These are phyloP conservation scores for Auriscalpium orientale DNA, from an alignment of 768 basidiomycete species.

Conservation along the genomic window DNA sequence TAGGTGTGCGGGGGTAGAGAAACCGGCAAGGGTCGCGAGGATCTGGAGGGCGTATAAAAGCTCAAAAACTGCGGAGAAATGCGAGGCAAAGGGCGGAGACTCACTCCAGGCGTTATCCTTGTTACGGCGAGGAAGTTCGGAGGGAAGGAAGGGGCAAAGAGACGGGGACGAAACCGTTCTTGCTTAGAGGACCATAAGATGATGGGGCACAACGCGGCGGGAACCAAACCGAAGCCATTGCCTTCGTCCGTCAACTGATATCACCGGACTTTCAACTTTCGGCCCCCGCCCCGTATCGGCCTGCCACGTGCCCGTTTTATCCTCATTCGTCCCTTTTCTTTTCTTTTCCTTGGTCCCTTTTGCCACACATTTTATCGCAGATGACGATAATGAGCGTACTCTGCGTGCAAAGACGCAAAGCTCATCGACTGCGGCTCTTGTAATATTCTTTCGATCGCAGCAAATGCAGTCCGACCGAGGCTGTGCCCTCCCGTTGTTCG, in stretches of 20 bases:
- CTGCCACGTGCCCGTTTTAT: not conserved
- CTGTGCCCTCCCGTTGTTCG: no score
- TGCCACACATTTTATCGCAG: no score
- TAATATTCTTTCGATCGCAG: no score
- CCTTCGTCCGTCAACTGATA: not conserved
- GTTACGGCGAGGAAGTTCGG: slow-evolving; percentile 41
- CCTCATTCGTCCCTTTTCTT: no score
- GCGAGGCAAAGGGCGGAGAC: slow-evolving; percentile 9
- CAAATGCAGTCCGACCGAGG: no score
- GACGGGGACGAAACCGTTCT: slow-evolving; percentile 18
- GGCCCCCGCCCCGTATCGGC: not conserved
- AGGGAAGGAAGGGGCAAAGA: slow-evolving; percentile 22
- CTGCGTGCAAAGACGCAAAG: no score
- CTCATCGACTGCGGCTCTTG: no score
- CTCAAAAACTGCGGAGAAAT: not conserved
- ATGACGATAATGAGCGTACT: no score
- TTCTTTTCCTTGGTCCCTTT: no score
- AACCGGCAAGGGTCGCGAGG: slow-evolving; percentile 94
- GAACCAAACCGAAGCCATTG: not conserved
- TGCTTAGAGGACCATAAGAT: slow-evolving; percentile 17
- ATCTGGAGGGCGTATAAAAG: slow-evolving; percentile 32
- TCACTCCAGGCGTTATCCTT: slow-evolving; percentile 48
- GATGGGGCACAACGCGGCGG: not conserved
- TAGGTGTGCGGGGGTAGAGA: slow-evolving; percentile 44
- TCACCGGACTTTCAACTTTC: not conserved